A percentile compares a stretch with the other conserved stretches of the same genome.
Evolutionary conservation across 2,329 filamentous ascomycete species (phyloP).

Genomic region (Fusarium coicis): DNA sequence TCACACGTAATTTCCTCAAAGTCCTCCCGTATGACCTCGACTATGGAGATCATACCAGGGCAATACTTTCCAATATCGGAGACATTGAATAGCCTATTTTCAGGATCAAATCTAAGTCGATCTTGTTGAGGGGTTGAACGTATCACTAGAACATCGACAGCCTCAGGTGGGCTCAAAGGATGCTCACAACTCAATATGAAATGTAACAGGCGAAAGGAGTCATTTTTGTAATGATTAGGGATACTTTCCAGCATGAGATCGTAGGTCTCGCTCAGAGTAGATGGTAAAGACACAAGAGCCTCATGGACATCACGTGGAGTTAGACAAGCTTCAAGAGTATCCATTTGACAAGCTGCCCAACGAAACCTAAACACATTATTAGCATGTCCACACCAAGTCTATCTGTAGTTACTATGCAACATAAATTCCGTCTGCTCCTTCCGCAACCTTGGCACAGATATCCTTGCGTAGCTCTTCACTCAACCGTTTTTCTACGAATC

Average conservation of each 20-base stretch:
- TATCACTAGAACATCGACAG: slow-evolving; percentile 38
- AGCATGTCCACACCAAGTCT: neutral
- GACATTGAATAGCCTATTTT: rapidly evolving
- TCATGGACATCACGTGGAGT: neutral
- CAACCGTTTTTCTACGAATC: rapidly evolving
- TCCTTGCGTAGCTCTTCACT: neutral
- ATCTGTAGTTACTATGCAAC: neutral
- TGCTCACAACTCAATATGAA: slow-evolving; percentile 33
- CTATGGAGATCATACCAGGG: slow-evolving; percentile 12
- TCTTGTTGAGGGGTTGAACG: neutral
- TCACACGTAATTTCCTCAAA: too few relatives aligned
- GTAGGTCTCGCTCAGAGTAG: neutral
- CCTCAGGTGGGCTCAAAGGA: slow-evolving; percentile 31
- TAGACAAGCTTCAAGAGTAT: neutral
- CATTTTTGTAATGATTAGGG: slow-evolving; percentile 42
- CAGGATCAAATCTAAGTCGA: rapidly evolving
- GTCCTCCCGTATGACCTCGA: too few relatives aligned
- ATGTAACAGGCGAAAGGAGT: slow-evolving; percentile 32
- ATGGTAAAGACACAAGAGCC: rapidly evolving
- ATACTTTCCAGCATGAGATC: neutral
- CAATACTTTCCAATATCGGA: neutral
- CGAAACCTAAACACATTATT: neutral
- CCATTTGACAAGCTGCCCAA: neutral
- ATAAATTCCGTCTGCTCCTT: slow-evolving; percentile 46
- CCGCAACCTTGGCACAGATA: slow-evolving; percentile 1